phyloP scores from a whole-genome alignment of 768 basidiomycete genomes.

The Lactifluus rugatus region DNA sequence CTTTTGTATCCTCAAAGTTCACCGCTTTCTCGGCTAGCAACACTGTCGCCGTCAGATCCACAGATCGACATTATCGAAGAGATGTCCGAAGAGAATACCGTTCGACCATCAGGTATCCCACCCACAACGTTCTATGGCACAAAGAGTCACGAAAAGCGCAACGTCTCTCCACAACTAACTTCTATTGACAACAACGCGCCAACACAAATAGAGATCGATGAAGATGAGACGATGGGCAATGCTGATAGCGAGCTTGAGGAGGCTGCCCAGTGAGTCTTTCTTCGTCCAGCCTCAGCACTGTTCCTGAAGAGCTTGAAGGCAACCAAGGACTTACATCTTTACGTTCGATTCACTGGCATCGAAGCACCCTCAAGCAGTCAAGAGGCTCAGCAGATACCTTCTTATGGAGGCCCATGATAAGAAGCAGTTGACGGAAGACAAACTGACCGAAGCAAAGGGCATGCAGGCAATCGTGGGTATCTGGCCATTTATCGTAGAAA shows the following conservation, averaged over 20 bases:
- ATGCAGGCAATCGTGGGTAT: constrained; percentile 41
- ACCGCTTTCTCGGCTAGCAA: not conserved
- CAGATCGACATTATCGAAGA: not conserved
- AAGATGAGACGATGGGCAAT: constrained; percentile 1
- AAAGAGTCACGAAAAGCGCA: not conserved
- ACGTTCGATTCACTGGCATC: constrained; percentile 83
- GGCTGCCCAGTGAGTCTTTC: not conserved
- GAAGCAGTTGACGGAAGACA: constrained; percentile 22
- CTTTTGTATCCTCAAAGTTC: constrained; percentile 7
- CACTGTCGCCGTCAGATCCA: not conserved
- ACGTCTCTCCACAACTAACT: not conserved
- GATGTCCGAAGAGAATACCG: not conserved
- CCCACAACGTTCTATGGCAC: constrained; percentile 8
- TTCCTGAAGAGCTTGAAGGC: constrained; percentile 29
- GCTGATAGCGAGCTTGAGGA: constrained; percentile 14
- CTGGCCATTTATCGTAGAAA: not conserved
- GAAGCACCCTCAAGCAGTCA: constrained; percentile 56
- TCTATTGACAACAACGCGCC: not conserved
- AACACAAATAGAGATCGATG: constrained; percentile 5
- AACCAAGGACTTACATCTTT: constrained; percentile 53
- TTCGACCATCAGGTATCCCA: not conserved
- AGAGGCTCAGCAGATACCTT: constrained; percentile 58
- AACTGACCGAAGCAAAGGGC: constrained; percentile 35
- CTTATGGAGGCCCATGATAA: constrained; percentile 72
- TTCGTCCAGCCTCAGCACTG: not conserved